Percentiles rank a stretch among this genome's conserved stretches.
These are phyloP conservation scores for Benincasa hispida DNA, from an alignment of 306 rosid species.

Conservation along the genomic window DNA sequence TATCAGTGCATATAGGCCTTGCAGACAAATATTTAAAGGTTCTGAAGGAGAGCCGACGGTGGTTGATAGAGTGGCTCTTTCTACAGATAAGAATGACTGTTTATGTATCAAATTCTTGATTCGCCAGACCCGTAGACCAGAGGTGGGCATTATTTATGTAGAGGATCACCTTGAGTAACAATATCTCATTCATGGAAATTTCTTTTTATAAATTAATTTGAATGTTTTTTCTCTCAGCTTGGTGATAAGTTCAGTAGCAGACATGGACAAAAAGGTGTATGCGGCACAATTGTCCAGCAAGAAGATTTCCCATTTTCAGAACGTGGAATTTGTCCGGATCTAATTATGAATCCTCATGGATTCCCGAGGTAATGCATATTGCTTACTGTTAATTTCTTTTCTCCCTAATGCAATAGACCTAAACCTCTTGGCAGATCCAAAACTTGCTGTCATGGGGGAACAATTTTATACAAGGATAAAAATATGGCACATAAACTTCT, in stretches of 20 bases:
- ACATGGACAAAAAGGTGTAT: conserved; percentile 98
- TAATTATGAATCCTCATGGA: conserved; percentile 98
- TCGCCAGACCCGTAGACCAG: conserved; percentile 95
- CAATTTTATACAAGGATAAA: too few species aligned
- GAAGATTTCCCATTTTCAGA: conserved; percentile 97
- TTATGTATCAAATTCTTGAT: conserved; percentile 54
- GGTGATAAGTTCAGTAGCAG: conserved; percentile 99
- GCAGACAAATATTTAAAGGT: conserved; percentile 39
- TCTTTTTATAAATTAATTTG: conserved; percentile 3
- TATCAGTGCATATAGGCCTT: conserved; percentile 43
- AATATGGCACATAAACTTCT: too few species aligned
- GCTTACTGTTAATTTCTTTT: not conserved
- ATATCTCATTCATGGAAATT: not conserved
- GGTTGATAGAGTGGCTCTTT: conserved; percentile 76
- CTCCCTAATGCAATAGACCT: not conserved
- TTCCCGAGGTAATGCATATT: conserved; percentile 63
- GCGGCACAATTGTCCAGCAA: conserved; percentile 88
- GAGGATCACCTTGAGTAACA: conserved; percentile 1
- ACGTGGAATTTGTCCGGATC: conserved; percentile 94
- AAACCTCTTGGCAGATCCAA: not conserved
- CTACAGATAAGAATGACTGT: conserved; percentile 53
- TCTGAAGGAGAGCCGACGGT: conserved; percentile 68
- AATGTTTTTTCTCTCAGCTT: conserved; percentile 32
- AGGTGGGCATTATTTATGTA: conserved; percentile 36
- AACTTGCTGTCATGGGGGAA: too few species aligned